phyloP scores from a whole-genome alignment of 305 asterid genomes.

The Coffea humblotiana region DNA sequence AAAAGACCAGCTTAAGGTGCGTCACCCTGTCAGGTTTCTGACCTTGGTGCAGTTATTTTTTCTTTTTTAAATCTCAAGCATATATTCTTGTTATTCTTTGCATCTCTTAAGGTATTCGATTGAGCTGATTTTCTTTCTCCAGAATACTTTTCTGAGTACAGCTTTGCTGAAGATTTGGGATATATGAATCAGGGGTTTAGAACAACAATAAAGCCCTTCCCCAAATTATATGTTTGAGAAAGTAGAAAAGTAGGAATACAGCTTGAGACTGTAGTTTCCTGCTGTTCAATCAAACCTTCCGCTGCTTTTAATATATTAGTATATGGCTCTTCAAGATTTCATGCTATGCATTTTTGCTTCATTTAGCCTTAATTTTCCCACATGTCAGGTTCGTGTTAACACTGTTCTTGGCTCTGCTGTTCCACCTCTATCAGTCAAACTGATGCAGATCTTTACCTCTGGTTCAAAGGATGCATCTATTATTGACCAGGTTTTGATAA shows the following conservation, averaged over 20 bases:
- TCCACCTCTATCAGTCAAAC: conserved; percentile 78
- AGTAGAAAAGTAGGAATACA: not conserved
- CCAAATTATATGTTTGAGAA: not conserved
- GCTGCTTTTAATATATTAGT: not conserved
- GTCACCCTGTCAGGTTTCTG: conserved; percentile 12
- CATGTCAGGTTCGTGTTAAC: conserved; percentile 59
- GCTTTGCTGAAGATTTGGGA: not conserved
- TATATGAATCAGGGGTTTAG: not conserved
- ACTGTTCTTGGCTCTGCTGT: conserved; percentile 82
- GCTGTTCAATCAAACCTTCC: not conserved
- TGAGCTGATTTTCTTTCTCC: not conserved
- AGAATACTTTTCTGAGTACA: not conserved
- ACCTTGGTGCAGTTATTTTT: not conserved
- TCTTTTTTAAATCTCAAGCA: not conserved
- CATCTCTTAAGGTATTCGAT: not conserved
- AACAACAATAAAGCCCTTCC: not conserved
- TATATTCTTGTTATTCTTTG: not conserved
- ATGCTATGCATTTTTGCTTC: not conserved
- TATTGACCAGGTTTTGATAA: conserved; percentile 26
- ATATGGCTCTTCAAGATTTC: not conserved
- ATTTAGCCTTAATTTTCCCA: not conserved
- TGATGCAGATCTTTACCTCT: conserved; percentile 71
- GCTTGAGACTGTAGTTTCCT: not conserved
- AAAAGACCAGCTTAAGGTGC: conserved; percentile 89
- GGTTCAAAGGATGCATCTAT: conserved; percentile 87